Base-by-base conservation (phyloP, 1,139 yeast species). In the Zhuliangozyma parablackwelliae region DNA sequence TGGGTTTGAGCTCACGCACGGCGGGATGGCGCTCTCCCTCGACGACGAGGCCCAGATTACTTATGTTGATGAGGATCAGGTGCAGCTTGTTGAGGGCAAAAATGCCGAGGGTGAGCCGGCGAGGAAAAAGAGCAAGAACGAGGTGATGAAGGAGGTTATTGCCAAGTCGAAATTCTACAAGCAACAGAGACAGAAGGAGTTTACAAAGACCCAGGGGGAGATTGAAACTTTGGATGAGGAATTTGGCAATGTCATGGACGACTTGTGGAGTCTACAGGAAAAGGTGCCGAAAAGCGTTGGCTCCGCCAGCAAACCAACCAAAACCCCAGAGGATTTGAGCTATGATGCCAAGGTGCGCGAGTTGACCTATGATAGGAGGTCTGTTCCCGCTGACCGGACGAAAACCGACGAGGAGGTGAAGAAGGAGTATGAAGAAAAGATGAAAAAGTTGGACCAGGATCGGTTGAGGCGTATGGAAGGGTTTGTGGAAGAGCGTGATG, bases 361-460 rank as follows among this genome's bases (percentile, higher is more conserved):
- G 51, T 73, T 92, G 53, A 81, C 82, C 5, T 74, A 85, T 54
- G 98, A 94, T 42, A 78, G 84, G 53, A 75, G 97, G 50, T 90
- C 97, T 1, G 89, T 78, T 8, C 98, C 98, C n/a, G 80, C 94
- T n/a, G 96, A 89, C 43, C 74, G 97, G 59, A 89, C 97, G 1
- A 88, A 90, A 61, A 90, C 97, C 0, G 87, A 78, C 1, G 96
- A 92, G 56, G 98, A 94, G 59, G 44, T 89, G 16, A 73, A 69
- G 30, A 68, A 73, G 37, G 96, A 87, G 53, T 78, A 77, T 46
- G 78, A 75, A 7, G 89, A 81, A 28, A 79, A 75, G 50, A 69
- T 75, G 62, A 77, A 78, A 50, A 76, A 79, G 50, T 69, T 88
- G 43, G 97, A 89, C 55, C 78, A 75, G 33, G 94, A 80, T 40